Conservation (phyloP, 768 basidiomycete genomes). For the Filobasidium floriforme region DNA sequence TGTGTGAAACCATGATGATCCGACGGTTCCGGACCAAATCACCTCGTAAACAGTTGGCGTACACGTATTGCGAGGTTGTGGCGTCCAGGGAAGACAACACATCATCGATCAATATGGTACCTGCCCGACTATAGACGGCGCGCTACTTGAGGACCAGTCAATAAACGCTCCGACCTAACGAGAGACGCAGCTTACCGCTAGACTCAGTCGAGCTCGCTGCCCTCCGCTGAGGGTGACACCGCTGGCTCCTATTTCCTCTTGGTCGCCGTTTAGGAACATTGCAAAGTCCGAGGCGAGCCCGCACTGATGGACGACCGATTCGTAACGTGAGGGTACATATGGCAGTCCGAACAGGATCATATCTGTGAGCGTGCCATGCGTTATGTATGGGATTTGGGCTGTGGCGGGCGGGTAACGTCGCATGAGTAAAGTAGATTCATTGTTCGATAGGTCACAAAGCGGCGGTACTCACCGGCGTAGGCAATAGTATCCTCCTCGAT, state of each 20-base stretch:
- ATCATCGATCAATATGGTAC: slow-evolving; percentile 35
- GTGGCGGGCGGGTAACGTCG: slow-evolving; percentile 1
- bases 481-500: neutral
- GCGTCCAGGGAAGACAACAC: slow-evolving; percentile 42
- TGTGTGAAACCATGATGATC: slow-evolving; percentile 42
- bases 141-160: slow-evolving; percentile 32
- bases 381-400: slow-evolving; percentile 39
- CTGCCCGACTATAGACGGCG: slow-evolving; percentile 41
- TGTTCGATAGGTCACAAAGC: no score
- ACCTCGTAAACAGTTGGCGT: slow-evolving; percentile 34
- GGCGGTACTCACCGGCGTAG: neutral
- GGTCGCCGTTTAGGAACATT: slow-evolving; percentile 35
- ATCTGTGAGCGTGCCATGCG: slow-evolving; percentile 51
- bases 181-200: neutral
- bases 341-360: slow-evolving; percentile 44
- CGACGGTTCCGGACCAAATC: slow-evolving; percentile 32
- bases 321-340: slow-evolving; percentile 33
- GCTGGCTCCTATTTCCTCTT: slow-evolving; percentile 42
- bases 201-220: slow-evolving; percentile 14
- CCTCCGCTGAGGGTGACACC: slow-evolving; percentile 33
- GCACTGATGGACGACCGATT: slow-evolving; percentile 31
- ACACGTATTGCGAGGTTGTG: slow-evolving; percentile 39
- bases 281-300: slow-evolving; percentile 37
- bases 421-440: no score
- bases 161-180: slow-evolving; percentile 27